Conservation (phyloP, 345 rosid genomes). For the Triadica sebifera region DNA sequence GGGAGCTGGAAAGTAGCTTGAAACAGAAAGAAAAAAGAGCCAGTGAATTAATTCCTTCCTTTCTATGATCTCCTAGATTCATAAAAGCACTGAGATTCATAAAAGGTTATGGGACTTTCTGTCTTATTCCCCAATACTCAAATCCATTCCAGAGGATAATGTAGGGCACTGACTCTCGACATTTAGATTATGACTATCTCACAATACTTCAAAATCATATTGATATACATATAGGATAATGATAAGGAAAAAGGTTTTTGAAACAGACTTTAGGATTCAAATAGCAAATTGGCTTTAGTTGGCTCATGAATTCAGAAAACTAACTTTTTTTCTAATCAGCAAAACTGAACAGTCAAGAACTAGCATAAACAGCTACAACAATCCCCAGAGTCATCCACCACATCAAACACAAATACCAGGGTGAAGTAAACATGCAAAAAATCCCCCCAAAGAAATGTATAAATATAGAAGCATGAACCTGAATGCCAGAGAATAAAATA, state of each 20-base stretch:
- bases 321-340: neutral
- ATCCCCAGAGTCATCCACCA: too few species aligned
- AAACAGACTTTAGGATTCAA: neutral
- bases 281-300: neutral
- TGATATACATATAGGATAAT: neutral
- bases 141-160: neutral
- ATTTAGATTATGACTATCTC: neutral
- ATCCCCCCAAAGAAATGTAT: neutral
- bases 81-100: neutral
- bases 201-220: neutral
- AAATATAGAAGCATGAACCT: constrained; percentile 41
- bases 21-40: too few species aligned
- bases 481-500: constrained; percentile 89
- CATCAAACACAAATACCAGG: neutral
- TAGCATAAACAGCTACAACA: neutral
- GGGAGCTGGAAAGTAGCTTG: neutral
- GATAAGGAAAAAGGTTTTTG: neutral
- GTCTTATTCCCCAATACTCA: neutral
- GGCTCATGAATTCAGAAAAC: neutral
- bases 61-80: neutral
- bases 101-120: neutral
- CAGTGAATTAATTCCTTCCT: neutral
- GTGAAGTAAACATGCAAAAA: neutral
- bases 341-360: neutral
- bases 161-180: neutral